Conservation (phyloP, 2,329 filamentous ascomycete species). For the Hypoxylon sp. region DNA sequence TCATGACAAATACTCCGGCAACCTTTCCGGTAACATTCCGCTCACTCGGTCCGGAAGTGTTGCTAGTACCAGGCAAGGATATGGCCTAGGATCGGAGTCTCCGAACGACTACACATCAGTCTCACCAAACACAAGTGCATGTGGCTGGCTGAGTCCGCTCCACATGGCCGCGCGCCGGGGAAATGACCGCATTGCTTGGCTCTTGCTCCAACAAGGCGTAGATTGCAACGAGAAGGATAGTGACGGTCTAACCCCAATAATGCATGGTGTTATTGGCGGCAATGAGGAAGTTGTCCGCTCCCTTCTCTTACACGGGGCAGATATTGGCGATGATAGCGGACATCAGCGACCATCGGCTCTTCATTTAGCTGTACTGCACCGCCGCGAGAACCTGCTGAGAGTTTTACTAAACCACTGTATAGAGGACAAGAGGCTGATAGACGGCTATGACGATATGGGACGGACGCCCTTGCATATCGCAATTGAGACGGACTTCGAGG, state of each 20-base stretch:
- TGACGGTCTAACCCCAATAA: conserved; percentile 48
- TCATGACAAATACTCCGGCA: conserved; percentile 3
- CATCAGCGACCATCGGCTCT: conserved; percentile 31
- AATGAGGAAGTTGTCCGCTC: conserved; percentile 36
- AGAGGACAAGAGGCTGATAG: conserved; percentile 18
- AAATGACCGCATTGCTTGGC: conserved; percentile 37
- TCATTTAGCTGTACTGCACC: conserved; percentile 45
- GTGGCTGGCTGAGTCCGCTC: conserved; percentile 43
- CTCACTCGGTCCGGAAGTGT: conserved; percentile 8
- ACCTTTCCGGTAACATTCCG: background rate
- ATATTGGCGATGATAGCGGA: conserved; percentile 21
- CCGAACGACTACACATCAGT: background rate
- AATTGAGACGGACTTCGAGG: conserved; percentile 40
- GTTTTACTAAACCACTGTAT: conserved; percentile 36
- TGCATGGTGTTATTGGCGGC: conserved; percentile 42
- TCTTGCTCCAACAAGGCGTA: conserved; percentile 43
- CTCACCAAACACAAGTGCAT: conserved; percentile 1
- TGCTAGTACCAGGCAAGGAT: conserved; percentile 1
- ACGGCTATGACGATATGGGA: conserved; percentile 41
- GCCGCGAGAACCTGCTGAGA: conserved; percentile 39
- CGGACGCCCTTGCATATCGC: conserved; percentile 44
- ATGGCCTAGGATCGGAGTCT: conserved; percentile 3
- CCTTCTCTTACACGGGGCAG: conserved; percentile 41
- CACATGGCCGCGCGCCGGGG: conserved; percentile 48
- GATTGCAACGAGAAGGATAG: conserved; percentile 48